A percentile compares a stretch with the other conserved stretches of the same genome.
phyloP scores from a whole-genome alignment of 225 moss, liverwort and hornwort genomes.

The Neckera pumila region DNA sequence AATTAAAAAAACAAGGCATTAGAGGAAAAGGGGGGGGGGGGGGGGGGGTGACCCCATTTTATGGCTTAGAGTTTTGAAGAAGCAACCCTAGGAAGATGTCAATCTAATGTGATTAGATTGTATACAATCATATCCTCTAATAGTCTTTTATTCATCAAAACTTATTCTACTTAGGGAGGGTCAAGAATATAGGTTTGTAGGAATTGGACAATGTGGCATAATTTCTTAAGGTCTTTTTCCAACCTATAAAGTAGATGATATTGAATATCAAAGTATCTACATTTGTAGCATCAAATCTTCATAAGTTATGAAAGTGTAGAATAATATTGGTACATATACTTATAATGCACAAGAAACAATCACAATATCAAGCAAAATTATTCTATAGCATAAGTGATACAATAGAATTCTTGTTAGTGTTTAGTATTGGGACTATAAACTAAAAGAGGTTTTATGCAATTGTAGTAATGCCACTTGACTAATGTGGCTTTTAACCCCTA shows the following conservation, averaged over 20 bases:
- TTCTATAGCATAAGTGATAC: not conserved
- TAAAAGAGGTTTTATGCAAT: no score
- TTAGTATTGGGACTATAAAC: no score
- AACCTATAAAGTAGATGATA: not conserved
- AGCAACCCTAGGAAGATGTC: rapidly evolving
- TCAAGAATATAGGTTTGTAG: not conserved
- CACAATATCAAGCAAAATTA: not conserved
- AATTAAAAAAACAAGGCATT: not conserved
- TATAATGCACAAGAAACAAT: not conserved
- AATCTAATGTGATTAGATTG: not conserved
- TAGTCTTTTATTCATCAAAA: not conserved
- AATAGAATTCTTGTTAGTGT: no score
- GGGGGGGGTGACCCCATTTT: rapidly evolving
- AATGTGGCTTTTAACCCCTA: no score
- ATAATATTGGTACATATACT: not conserved
- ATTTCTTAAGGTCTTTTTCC: not conserved
- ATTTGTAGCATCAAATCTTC: not conserved
- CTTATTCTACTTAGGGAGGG: not conserved
- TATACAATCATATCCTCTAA: not conserved
- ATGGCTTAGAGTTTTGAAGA: rapidly evolving
- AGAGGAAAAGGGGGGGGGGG: rapidly evolving
- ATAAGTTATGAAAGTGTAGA: not conserved
- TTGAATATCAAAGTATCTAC: not conserved
- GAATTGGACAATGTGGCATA: not conserved
- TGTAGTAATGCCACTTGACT: no score